phyloP scores from a whole-genome alignment of 768 basidiomycete species.

The Mycena crocata region DNA sequence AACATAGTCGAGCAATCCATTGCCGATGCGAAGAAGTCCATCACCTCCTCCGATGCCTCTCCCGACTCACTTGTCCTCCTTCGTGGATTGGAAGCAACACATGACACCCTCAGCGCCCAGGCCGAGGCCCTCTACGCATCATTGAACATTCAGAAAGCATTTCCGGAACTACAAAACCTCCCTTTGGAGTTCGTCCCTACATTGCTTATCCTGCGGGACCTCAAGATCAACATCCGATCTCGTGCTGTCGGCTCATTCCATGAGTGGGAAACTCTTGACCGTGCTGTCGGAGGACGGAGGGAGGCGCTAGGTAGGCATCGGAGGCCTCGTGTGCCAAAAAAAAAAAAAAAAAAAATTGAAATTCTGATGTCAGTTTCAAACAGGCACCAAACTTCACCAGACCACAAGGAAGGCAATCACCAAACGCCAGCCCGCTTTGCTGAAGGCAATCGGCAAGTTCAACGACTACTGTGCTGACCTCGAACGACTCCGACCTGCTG shows the following conservation, averaged over 20 bases:
- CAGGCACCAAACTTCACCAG: too few relatives aligned
- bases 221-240: slow-evolving; percentile 42
- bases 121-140: slow-evolving; percentile 48
- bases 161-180: slow-evolving; percentile 46
- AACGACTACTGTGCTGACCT: too few relatives aligned
- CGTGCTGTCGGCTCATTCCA: slow-evolving; percentile 39
- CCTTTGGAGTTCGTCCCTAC: slow-evolving; percentile 43
- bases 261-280: slow-evolving; percentile 43
- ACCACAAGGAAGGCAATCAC: too few relatives aligned
- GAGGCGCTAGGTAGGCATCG: slow-evolving; percentile 35
- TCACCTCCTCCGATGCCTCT: slow-evolving; percentile 32
- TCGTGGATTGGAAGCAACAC: slow-evolving; percentile 33
- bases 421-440: too few relatives aligned
- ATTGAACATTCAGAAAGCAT: slow-evolving; percentile 45
- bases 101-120: slow-evolving; percentile 34
- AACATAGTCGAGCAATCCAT: slow-evolving; percentile 41
- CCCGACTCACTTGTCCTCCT: slow-evolving; percentile 32
- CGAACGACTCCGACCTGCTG: too few relatives aligned
- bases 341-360: too few relatives aligned
- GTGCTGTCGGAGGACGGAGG: slow-evolving; percentile 34
- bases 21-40: slow-evolving; percentile 10
- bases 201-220: slow-evolving; percentile 37
- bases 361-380: too few relatives aligned
- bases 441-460: too few relatives aligned
- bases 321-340: too few relatives aligned